Base-by-base conservation (phyloP, 2,329 filamentous ascomycete species). In the Epichloe typhina region DNA sequence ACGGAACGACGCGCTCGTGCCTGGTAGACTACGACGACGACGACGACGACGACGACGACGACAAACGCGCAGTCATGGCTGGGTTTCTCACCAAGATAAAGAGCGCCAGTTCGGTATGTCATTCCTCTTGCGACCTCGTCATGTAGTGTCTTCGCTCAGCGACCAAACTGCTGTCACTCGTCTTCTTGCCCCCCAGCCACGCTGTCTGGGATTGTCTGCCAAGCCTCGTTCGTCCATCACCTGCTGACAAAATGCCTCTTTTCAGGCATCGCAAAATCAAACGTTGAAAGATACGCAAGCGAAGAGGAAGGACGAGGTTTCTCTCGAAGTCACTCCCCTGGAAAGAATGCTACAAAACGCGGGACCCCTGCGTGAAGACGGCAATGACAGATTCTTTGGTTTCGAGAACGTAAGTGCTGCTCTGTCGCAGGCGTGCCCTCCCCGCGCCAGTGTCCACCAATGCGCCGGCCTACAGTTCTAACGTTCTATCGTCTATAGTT, bases 371-470 rank as follows among this genome's bases (percentile, higher is more conserved):
- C 82, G 88, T 61, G 74, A 78, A 58, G 90, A 97, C 69, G 93
- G 93, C 50, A 95, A 87, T 65, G 93, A 97, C 72, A 95, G 95
- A 72, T 98, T 95, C 72, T 97, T 94, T 70, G 93, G 93, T 15
- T 84, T 97, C 66, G 93, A 98, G 70, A 98, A 98, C 71, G 91
- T 97, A 76, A 70, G 87, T 74, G 48, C 56, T 54, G 39, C 19
- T 26, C 26, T 19, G 23, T 31, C 21, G 46, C 39, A 42, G 26
- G 46, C 46, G 19, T 31, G 46, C 15, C 15, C 26, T 39, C 35
- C 19, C 38, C 26, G 11, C n/a, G 26, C 47, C 17, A 19, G 23
- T 21, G 17, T 42, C 47, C 13, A 36, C 17, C 38, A 49, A 42
- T 36, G 38, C 47, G 17, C n/a, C 39, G 2, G 41, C 41, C 33